Evolutionary conservation across 352 stramenopile genomes (phyloP).

Genomic region (Globisporangium cederbergense): DNA sequence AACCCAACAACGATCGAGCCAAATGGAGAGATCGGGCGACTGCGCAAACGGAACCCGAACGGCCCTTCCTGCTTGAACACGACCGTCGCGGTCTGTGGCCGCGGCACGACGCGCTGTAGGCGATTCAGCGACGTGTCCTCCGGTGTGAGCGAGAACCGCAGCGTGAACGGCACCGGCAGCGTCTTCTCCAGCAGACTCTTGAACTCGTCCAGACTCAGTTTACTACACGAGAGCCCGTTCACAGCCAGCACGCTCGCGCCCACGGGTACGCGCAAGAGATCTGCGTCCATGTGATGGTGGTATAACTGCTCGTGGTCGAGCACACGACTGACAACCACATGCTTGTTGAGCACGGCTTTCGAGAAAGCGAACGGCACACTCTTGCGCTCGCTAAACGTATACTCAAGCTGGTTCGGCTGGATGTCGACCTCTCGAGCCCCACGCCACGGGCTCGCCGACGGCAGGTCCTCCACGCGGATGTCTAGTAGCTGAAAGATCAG

Average conservation of each 20-base stretch:
- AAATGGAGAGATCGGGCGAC: slow-evolving; percentile 58
- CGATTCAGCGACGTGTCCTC: slow-evolving; percentile 60
- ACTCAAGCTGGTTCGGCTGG: slow-evolving; percentile 67
- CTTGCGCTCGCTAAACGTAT: slow-evolving; percentile 41
- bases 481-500: slow-evolving; percentile 79
- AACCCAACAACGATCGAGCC: slow-evolving; percentile 82
- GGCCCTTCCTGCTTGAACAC: slow-evolving; percentile 70
- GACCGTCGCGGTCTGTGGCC: slow-evolving; percentile 52
- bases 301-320: slow-evolving; percentile 28
- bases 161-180: slow-evolving; percentile 45
- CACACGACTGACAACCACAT: slow-evolving; percentile 57
- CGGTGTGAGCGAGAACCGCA: slow-evolving; percentile 64
- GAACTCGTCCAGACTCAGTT: slow-evolving; percentile 73
- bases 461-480: slow-evolving; percentile 76
- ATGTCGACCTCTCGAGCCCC: slow-evolving; percentile 73
- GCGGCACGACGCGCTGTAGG: slow-evolving; percentile 42
- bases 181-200: slow-evolving; percentile 38
- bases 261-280: slow-evolving; percentile 47
- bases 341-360: slow-evolving; percentile 68
- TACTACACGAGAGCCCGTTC: slow-evolving; percentile 71
- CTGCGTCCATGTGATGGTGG: slow-evolving; percentile 14
- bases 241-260: slow-evolving; percentile 65
- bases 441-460: slow-evolving; percentile 70
- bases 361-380: slow-evolving; percentile 63
- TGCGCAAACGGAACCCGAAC: slow-evolving; percentile 73